Evolutionary conservation across 768 basidiomycete species (phyloP).

Genomic region (Lepiota venenata): DNA sequence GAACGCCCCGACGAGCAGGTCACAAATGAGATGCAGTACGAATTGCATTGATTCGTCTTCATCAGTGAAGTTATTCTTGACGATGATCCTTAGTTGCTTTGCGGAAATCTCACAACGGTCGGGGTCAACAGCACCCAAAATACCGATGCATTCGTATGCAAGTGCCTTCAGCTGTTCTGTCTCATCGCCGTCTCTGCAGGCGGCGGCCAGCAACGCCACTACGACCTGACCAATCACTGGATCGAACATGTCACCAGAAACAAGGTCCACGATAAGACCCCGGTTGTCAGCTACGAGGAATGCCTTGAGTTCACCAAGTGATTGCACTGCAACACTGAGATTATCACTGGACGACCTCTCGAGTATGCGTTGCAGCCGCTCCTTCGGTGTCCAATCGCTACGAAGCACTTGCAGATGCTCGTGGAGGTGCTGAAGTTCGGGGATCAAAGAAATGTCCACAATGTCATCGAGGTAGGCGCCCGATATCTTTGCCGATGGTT

Average conservation of each 20-base stretch:
- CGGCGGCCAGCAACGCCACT: conserved; percentile 60
- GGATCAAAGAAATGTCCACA: conserved; percentile 72
- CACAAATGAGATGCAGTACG: conserved; percentile 80
- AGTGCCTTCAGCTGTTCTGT: conserved; percentile 62
- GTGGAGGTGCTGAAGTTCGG: conserved; percentile 50
- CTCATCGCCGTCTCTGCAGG: conserved; percentile 76
- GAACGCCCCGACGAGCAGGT: conserved; percentile 86
- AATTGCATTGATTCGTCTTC: conserved; percentile 75
- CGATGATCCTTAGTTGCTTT: conserved; percentile 60
- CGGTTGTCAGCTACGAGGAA: conserved; percentile 53
- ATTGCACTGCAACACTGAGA: conserved; percentile 67
- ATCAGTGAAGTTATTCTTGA: conserved; percentile 79
- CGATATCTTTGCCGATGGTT: conserved; percentile 53
- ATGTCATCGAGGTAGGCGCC: conserved; percentile 67
- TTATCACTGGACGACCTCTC: conserved; percentile 80
- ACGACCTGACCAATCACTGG: conserved; percentile 67
- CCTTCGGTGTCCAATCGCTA: conserved; percentile 44
- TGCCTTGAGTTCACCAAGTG: conserved; percentile 69
- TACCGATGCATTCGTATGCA: conserved; percentile 88
- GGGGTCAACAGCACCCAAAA: conserved; percentile 92
- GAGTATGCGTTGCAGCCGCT: conserved; percentile 62
- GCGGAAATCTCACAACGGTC: conserved; percentile 77
- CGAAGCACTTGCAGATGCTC: conserved; percentile 42
- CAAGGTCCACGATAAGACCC: conserved; percentile 54
- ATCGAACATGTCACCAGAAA: conserved; percentile 88